These are phyloP conservation scores for Wallacemonas collosoma DNA, from an alignment of 208 protist genomes.

Conservation along the genomic window DNA sequence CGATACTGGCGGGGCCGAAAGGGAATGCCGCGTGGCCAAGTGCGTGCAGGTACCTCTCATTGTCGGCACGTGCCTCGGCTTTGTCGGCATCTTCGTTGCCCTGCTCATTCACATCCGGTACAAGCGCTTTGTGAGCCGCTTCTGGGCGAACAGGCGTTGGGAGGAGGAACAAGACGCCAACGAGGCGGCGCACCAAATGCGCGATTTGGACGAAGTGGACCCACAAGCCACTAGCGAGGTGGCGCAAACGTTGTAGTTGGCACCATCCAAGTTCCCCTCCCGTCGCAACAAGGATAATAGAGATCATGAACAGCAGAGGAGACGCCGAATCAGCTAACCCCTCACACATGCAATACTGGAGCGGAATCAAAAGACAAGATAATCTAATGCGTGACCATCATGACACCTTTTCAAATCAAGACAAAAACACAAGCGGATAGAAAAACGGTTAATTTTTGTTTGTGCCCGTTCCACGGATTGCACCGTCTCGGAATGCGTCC, in stretches of 20 bases:
- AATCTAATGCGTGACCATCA: too few relatives aligned
- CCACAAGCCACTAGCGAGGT: neutral
- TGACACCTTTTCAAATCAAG: too few relatives aligned
- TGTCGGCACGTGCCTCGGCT: conserved; percentile 37
- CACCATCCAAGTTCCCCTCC: too few relatives aligned
- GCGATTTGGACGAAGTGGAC: neutral
- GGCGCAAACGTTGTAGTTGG: too few relatives aligned
- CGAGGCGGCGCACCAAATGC: neutral
- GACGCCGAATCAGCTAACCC: too few relatives aligned
- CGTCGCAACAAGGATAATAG: too few relatives aligned
- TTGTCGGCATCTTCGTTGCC: conserved; percentile 35
- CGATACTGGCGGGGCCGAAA: conserved; percentile 17
- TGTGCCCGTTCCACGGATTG: neutral
- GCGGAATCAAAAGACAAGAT: too few relatives aligned
- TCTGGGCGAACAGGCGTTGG: conserved; percentile 5
- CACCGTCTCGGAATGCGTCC: conserved; percentile 2
- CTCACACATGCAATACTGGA: too few relatives aligned
- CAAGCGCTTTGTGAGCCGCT: conserved; percentile 35
- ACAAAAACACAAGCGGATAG: too few relatives aligned
- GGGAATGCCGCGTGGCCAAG: conserved; percentile 34
- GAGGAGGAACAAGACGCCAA: conserved; percentile 3
- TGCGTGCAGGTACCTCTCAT: conserved; percentile 56
- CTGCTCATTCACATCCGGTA: conserved; percentile 49
- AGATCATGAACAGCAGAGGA: too few relatives aligned
- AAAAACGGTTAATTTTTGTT: too few relatives aligned